phyloP scores from a whole-genome alignment of 2,329 filamentous ascomycete species.

The Blastomyces silverae region DNA sequence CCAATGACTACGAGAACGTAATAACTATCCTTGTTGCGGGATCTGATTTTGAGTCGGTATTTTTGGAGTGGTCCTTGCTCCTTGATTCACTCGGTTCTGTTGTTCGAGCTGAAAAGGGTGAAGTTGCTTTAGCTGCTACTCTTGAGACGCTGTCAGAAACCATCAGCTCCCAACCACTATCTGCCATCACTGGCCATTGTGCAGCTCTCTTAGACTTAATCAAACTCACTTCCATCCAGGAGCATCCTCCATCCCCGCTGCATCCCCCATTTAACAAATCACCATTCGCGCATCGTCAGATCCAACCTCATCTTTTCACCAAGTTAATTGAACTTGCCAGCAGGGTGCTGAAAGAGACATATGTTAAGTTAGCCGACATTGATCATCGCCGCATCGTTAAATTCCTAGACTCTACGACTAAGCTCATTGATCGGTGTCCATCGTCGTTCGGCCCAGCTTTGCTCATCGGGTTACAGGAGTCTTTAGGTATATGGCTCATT shows the following conservation, averaged over 20 bases:
- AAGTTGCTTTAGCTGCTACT: slow-evolving; percentile 59
- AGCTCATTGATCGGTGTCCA: slow-evolving; percentile 49
- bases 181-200: slow-evolving; percentile 33
- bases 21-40: slow-evolving; percentile 61
- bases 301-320: slow-evolving; percentile 29
- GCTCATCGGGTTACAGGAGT: slow-evolving; percentile 53
- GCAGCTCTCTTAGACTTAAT: slow-evolving; percentile 31
- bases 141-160: slow-evolving; percentile 63
- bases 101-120: slow-evolving; percentile 58
- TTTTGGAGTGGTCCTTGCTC: slow-evolving; percentile 44
- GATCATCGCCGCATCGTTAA: slow-evolving; percentile 38
- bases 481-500: slow-evolving; percentile 33
- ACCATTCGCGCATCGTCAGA: not conserved
- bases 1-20: slow-evolving; percentile 61
- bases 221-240: slow-evolving; percentile 28
- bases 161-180: slow-evolving; percentile 28
- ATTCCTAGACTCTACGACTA: slow-evolving; percentile 51
- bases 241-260: slow-evolving; percentile 26
- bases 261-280: not conserved
- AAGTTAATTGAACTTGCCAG: slow-evolving; percentile 58
- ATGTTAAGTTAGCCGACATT: slow-evolving; percentile 41
- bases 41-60: slow-evolving; percentile 28
- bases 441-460: slow-evolving; percentile 49
- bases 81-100: slow-evolving; percentile 53
- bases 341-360: slow-evolving; percentile 50